These are phyloP conservation scores for Diplocarpon rosae DNA, from an alignment of 2,329 filamentous ascomycete species.

Conservation along the genomic window DNA sequence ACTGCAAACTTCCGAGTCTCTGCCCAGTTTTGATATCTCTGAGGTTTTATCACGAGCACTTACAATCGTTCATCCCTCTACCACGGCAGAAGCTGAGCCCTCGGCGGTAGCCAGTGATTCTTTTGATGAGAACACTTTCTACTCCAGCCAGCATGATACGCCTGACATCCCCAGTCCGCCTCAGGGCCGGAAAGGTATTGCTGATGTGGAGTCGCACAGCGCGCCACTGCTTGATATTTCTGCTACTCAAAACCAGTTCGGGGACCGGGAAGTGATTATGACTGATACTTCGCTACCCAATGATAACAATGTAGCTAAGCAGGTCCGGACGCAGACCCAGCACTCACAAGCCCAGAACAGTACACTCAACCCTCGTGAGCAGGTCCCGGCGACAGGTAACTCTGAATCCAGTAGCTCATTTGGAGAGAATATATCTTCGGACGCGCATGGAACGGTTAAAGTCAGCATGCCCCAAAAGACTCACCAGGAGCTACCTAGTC, in stretches of 20 bases:
- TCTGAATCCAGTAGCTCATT: conserved; percentile 5
- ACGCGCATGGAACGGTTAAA: conserved; percentile 4
- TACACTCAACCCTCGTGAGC: background rate
- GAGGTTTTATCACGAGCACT: conserved; percentile 63
- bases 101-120: conserved; percentile 60
- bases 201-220: conserved; percentile 17
- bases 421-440: conserved; percentile 2
- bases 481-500: background rate
- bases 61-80: conserved; percentile 56
- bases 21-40: conserved; percentile 57
- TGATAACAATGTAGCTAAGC: conserved; percentile 22
- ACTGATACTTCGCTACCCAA: conserved; percentile 23
- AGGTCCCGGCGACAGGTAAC: conserved; percentile 4
- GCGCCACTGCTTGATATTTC: conserved; percentile 15
- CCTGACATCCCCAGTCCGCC: conserved; percentile 40
- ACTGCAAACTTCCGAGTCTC: conserved; percentile 37
- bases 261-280: conserved; percentile 19
- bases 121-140: conserved; percentile 88
- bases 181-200: conserved; percentile 18
- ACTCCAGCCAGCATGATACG: conserved; percentile 88
- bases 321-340: conserved; percentile 3
- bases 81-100: conserved; percentile 45
- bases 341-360: conserved; percentile 13
- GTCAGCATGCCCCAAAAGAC: background rate
- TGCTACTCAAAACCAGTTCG: conserved; percentile 16